These are phyloP conservation scores for Penicillium waksmanii DNA, from an alignment of 495 filamentous ascomycete species.

Conservation along the genomic window DNA sequence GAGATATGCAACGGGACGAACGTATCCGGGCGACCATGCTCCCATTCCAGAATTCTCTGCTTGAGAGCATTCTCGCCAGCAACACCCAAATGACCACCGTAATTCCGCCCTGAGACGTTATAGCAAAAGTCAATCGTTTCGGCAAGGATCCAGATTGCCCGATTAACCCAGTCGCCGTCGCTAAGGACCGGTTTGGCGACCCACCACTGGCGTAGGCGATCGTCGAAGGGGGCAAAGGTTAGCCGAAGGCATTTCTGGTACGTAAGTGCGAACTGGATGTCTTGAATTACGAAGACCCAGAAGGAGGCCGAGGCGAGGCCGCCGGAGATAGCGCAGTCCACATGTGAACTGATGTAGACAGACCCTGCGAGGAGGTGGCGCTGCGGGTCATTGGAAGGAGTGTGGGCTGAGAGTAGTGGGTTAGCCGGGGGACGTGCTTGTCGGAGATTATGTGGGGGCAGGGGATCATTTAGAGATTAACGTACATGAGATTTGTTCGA, in stretches of 20 bases:
- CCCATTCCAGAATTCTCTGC: constrained; percentile 38
- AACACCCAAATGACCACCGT: constrained; percentile 22
- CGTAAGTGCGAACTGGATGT: constrained; percentile 46
- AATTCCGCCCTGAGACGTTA: constrained; percentile 27
- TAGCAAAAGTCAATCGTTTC: constrained; percentile 47
- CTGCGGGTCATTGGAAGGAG: constrained; percentile 42
- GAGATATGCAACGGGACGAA: constrained; percentile 44
- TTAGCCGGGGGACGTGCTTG: not conserved
- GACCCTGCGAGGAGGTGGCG: constrained; percentile 48
- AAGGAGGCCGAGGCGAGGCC: constrained; percentile 46
- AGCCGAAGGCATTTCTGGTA: constrained; percentile 44
- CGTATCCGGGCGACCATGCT: constrained; percentile 31
- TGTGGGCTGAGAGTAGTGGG: constrained; percentile 29
- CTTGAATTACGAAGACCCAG: constrained; percentile 50
- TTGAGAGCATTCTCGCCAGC: constrained; percentile 30
- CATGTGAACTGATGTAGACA: constrained; percentile 48
- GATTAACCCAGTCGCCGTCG: constrained; percentile 46
- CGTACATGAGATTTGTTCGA: constrained; percentile 48
- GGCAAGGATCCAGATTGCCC: constrained; percentile 45
- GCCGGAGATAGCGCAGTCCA: constrained; percentile 43
- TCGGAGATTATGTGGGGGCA: not conserved
- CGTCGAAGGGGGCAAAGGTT: constrained; percentile 40
- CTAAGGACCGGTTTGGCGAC: constrained; percentile 28
- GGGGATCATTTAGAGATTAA: not conserved
- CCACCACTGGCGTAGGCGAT: constrained; percentile 40